Evolutionary conservation across 2,329 filamentous ascomycete genomes (phyloP), one percentile per base, ranked within the genome.

Genomic region (Microdochium nivale): DNA sequence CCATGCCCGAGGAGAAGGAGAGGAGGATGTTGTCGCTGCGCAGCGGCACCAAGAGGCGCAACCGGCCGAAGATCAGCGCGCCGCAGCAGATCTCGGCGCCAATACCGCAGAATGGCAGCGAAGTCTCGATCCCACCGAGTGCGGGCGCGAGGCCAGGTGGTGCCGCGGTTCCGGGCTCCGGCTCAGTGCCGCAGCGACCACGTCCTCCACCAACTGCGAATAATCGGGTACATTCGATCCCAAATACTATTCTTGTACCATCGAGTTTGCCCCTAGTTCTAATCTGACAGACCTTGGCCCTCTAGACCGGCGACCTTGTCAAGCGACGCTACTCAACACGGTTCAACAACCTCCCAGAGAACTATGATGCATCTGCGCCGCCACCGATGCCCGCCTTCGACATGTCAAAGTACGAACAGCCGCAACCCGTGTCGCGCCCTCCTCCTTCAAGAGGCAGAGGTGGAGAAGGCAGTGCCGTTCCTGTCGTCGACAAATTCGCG

Each of bases 281-380:
- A n/a, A 8, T 25, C 51, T 57, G 33, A 53, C 47, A 49, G 57
- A 58, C 60, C 67, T 50, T 67, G 52, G 25, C 23, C 49, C 24
- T 43, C 3, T 67, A 83, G 80, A 85, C 82, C 1, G 81, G 81
- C 24, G 92, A 99, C 67, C 76, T 97, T 51, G 91, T 99, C 53
- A 97, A 97, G 73, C 81, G 90, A 60, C 79, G 94, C 60, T 99
- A 97, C 70, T 97, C 94, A 37, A 91, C 91, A 43, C 85, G 92
- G 54, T 95, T 96, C 68, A 92, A 90, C 61, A 84, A 88, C 57
- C 69, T 86, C 1, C 87, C 87, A 1, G 73, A 81, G 54, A 84
- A 88, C 60, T 87, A 83, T 64, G 80, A 86, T 60, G 74, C 78
- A 58, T 82, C 79, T 52, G 81, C 80, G n/a, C 80, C 90, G 19